Evolutionary conservation across 1,139 yeast species (phyloP).

Genomic region (Magnusiomyces tetraspermus): DNA sequence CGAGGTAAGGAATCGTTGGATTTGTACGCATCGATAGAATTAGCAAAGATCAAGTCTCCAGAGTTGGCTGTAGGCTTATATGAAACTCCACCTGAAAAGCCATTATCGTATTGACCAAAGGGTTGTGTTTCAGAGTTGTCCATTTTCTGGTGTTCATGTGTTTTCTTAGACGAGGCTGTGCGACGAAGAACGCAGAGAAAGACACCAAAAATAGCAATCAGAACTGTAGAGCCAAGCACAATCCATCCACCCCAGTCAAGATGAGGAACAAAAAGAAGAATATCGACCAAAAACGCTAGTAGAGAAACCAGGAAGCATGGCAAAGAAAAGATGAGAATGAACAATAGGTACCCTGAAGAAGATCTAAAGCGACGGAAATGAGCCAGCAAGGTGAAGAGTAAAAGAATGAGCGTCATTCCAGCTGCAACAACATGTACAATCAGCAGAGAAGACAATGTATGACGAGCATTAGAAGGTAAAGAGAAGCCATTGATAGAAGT

Average conservation of each 20-base stretch:
- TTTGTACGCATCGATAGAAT: constrained; percentile 2
- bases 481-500: constrained; percentile 37
- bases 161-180: constrained; percentile 41
- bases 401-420: constrained; percentile 56
- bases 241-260: constrained; percentile 50
- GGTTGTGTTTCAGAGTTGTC: constrained; percentile 23
- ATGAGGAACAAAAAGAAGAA: constrained; percentile 44
- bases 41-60: constrained; percentile 3
- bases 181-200: constrained; percentile 44
- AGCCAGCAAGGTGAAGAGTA: constrained; percentile 33
- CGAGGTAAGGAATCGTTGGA: constrained; percentile 12
- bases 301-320: constrained; percentile 42
- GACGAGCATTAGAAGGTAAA: constrained; percentile 51
- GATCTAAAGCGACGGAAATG: constrained; percentile 34
- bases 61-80: constrained; percentile 5
- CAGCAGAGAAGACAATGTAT: constrained; percentile 57
- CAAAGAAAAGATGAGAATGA: constrained; percentile 36
- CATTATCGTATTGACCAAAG: constrained; percentile 13
- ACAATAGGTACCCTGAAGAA: constrained; percentile 32
- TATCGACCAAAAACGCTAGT: constrained; percentile 46
- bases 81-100: constrained; percentile 8
- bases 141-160: constrained; percentile 27
- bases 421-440: constrained; percentile 77
- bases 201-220: constrained; percentile 37
- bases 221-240: constrained; percentile 38